Evolutionary conservation across 1,284 basidiomycete species (phyloP), one percentile per base, ranked within the genome.

Genomic region (Microbotryum scabiosae): DNA sequence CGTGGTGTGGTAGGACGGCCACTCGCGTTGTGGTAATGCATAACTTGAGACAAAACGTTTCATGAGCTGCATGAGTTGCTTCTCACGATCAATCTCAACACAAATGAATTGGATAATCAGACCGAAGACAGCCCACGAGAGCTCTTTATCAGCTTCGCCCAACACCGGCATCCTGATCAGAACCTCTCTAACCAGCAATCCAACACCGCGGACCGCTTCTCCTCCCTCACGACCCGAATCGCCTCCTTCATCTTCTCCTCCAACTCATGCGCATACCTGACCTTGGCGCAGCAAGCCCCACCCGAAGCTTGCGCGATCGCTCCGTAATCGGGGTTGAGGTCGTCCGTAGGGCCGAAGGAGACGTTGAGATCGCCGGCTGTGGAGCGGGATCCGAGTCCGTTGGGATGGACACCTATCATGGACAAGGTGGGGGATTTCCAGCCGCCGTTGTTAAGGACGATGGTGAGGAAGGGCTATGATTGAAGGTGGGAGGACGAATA

Each of bases 1-100:
- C 14, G 90, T 91, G 9, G 85, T 85, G 70, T 92, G 90, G 89
- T 91, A 49, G 54, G 6, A 36, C 23, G 51, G 20, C 16, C 16
- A 16, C 30, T 30, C 30, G 30, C 16, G 14, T 6, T 18, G 14
- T 41, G 4, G 14, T 16, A 6, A 41, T 41, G 36, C 14, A 41
- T 41, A 41, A 3, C 10, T 3, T 18, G 36, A 41, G 36, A 30
- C 30, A 30, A 7, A 8, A 30, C 30, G 8, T 30, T 9, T 10
- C 30, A 30, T 30, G 30, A 7, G 14, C 36, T 16, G 36, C 36
- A 41, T 1, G 12, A 41, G 32, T 41, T 30, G 30, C 30, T 30
- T 30, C 9, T 30, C 30, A 30, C 7, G 30, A 9, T 30, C 30
- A 30, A 30, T 7, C 2, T 30, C 30, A 30, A 9, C 7, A 30